Evolutionary conservation across 2,329 filamentous ascomycete species (phyloP).

Genomic region (Pseudocercospora eumusae): DNA sequence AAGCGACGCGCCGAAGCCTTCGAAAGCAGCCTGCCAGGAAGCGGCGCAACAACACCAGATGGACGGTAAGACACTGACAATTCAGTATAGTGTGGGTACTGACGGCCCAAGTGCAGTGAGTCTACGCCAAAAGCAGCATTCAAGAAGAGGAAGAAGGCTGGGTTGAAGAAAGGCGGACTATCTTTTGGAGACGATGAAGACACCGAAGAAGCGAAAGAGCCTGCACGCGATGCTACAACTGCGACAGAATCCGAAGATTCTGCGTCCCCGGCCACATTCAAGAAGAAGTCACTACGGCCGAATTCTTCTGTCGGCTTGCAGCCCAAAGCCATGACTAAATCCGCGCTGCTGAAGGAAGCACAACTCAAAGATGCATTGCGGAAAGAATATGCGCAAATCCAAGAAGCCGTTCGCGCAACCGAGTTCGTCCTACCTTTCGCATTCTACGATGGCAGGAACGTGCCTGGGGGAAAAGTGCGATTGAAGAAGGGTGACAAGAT

Average conservation of each 20-base stretch:
- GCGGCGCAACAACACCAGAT: constrained; percentile 57
- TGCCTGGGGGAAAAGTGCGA: constrained; percentile 77
- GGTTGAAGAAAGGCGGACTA: constrained; percentile 59
- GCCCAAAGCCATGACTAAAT: constrained; percentile 77
- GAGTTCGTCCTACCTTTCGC: constrained; percentile 93
- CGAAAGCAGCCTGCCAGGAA: constrained; percentile 51
- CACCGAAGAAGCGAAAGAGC: constrained; percentile 52
- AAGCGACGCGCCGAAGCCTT: constrained; percentile 95
- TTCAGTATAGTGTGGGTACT: constrained; percentile 42
- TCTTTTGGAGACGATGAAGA: constrained; percentile 73
- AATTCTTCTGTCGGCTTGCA: constrained; percentile 63
- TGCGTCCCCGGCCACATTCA: constrained; percentile 13
- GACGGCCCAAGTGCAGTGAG: constrained; percentile 60
- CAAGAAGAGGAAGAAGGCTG: constrained; percentile 60
- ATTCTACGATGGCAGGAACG: constrained; percentile 93
- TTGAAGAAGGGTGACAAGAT: constrained; percentile 91
- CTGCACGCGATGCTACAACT: not conserved
- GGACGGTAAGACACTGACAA: constrained; percentile 57
- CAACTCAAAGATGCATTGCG: constrained; percentile 72
- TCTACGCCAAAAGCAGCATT: constrained; percentile 49
- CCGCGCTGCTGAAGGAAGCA: constrained; percentile 74
- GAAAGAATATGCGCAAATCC: constrained; percentile 77
- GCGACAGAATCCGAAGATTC: constrained; percentile 26
- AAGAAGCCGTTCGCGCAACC: constrained; percentile 83
- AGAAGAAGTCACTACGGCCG: constrained; percentile 57